phyloP scores from a whole-genome alignment of 129 eudicot genomes.

The Erigeron canadensis region DNA sequence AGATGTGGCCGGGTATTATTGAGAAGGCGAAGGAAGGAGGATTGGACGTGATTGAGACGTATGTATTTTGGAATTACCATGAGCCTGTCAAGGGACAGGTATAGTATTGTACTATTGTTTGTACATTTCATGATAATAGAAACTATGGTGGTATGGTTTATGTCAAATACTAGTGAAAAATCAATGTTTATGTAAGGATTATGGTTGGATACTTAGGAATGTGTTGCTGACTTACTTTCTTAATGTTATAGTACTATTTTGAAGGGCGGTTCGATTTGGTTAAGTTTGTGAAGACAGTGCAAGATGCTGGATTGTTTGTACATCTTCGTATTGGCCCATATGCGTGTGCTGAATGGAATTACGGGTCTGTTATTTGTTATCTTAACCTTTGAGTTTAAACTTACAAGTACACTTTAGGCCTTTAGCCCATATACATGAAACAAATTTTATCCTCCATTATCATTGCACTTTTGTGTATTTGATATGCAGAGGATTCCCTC shows the following conservation, averaged over 20 bases:
- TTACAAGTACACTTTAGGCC: slow-evolving; percentile 1
- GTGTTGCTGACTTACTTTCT: background rate
- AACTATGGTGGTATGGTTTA: background rate
- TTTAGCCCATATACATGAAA: background rate
- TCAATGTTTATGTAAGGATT: too few relatives aligned
- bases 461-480: slow-evolving; percentile 9
- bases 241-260: slow-evolving; percentile 56
- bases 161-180: too few relatives aligned
- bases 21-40: slow-evolving; percentile 79
- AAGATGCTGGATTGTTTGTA: slow-evolving; percentile 73
- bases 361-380: slow-evolving; percentile 49
- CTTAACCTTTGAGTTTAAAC: background rate
- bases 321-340: slow-evolving; percentile 86
- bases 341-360: slow-evolving; percentile 90
- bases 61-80: slow-evolving; percentile 84
- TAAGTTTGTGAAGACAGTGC: slow-evolving; percentile 66
- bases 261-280: slow-evolving; percentile 77
- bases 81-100: slow-evolving; percentile 85
- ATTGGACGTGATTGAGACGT: slow-evolving; percentile 72
- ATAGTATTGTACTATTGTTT: background rate
- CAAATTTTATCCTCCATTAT: background rate
- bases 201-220: background rate
- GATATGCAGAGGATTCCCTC: slow-evolving; percentile 72
- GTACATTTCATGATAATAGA: background rate
- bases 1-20: slow-evolving; percentile 77